phyloP scores from a whole-genome alignment of 1,284 basidiomycete species.

The Rhodotorula sp. region DNA sequence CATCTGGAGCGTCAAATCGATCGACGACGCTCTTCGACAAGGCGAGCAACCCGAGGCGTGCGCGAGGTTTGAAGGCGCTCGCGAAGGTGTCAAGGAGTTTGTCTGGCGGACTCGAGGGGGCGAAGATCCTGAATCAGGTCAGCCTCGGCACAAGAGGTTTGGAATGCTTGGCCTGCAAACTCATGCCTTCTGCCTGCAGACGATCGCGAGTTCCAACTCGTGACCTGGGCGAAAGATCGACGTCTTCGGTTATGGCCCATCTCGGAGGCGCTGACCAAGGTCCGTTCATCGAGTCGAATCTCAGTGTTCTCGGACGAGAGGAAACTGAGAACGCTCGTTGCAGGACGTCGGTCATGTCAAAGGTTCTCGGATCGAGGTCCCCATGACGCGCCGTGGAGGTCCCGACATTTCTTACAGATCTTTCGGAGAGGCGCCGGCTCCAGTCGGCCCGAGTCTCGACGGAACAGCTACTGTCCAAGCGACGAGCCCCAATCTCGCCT shows the following conservation, averaged over 20 bases:
- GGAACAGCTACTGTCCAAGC: not conserved
- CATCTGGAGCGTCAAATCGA: slow-evolving; percentile 64
- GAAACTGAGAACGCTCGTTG: slow-evolving; percentile 25
- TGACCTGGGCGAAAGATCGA: slow-evolving; percentile 96
- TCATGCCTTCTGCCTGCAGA: slow-evolving; percentile 49
- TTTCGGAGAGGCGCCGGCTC: slow-evolving; percentile 31
- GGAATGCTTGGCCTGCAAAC: slow-evolving; percentile 1
- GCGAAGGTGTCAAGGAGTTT: slow-evolving; percentile 95
- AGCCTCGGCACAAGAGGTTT: not conserved
- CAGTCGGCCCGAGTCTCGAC: slow-evolving; percentile 17
- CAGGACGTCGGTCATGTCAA: slow-evolving; percentile 54
- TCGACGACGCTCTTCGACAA: slow-evolving; percentile 1
- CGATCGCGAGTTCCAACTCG: slow-evolving; percentile 79
- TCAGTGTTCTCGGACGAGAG: not conserved
- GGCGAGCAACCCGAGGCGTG: slow-evolving; percentile 59
- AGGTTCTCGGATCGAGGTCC: slow-evolving; percentile 55
- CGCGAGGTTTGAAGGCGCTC: slow-evolving; percentile 80
- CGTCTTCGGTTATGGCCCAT: slow-evolving; percentile 91
- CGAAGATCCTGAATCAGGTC: slow-evolving; percentile 46
- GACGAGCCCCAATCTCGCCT: not conserved
- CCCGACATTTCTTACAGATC: slow-evolving; percentile 37
- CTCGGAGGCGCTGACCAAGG: slow-evolving; percentile 66
- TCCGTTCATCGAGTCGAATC: slow-evolving; percentile 40
- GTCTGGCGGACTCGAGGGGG: slow-evolving; percentile 77
- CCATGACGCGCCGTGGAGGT: slow-evolving; percentile 52